A percentile compares a stretch with the other conserved stretches of the same genome.
These are phyloP conservation scores for Alternaria panax DNA, from an alignment of 2,329 filamentous ascomycete genomes.

Conservation along the genomic window DNA sequence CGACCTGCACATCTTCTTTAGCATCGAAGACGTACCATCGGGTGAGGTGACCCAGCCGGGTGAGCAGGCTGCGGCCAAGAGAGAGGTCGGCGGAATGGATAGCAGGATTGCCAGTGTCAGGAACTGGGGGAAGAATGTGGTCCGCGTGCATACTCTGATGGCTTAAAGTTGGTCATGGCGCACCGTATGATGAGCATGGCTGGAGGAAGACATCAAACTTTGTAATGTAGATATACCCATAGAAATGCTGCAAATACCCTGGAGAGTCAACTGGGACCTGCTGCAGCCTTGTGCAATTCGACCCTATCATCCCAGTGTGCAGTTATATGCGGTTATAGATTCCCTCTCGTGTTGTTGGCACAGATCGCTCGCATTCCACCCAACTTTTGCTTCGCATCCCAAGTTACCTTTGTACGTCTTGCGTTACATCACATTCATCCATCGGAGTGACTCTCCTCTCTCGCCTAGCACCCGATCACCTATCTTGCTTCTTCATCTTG, in stretches of 20 bases:
- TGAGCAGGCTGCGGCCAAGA: background rate
- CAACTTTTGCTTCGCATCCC: no score
- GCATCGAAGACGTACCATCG: conserved; percentile 21
- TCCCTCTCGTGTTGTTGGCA: background rate
- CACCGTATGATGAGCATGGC: background rate
- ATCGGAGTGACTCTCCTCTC: no score
- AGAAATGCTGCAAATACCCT: background rate
- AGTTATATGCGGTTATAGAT: background rate
- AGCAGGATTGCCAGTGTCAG: background rate
- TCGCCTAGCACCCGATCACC: no score
- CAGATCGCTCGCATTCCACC: background rate
- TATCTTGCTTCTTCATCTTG: no score
- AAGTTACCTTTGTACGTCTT: no score
- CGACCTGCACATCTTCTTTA: conserved; percentile 25
- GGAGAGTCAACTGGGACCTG: background rate
- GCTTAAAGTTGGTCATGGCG: background rate
- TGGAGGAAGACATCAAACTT: background rate
- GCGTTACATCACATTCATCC: no score
- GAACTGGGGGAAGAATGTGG: background rate
- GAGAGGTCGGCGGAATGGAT: background rate
- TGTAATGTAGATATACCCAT: background rate
- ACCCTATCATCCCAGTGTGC: background rate
- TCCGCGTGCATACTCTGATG: conserved; percentile 1
- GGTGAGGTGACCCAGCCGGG: background rate
- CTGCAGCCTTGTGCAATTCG: background rate